phyloP scores from a whole-genome alignment of 208 protist genomes.

The Trypanosoma boissoni region DNA sequence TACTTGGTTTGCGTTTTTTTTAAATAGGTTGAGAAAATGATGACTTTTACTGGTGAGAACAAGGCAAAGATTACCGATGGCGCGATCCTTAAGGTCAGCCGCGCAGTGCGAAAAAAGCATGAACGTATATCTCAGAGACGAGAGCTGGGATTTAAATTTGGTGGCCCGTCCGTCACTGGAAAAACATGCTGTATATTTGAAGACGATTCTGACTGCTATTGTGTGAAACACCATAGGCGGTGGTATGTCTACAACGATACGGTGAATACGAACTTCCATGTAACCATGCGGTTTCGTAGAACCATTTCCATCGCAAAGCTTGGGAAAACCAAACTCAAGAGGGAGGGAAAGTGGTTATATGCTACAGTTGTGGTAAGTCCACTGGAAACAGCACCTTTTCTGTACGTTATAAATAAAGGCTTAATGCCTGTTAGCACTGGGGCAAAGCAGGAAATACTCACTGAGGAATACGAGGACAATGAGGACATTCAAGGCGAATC shows the following conservation, averaged over 20 bases:
- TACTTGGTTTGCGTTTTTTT: no score
- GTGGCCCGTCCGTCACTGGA: background rate
- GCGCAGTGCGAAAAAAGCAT: background rate
- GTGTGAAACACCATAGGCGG: conserved; percentile 31
- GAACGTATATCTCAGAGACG: background rate
- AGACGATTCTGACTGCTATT: conserved; percentile 2
- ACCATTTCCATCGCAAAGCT: conserved; percentile 35
- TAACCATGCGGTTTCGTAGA: conserved; percentile 60
- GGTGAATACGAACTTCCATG: conserved; percentile 50
- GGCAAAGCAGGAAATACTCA: no score
- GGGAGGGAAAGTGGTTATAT: conserved; percentile 32
- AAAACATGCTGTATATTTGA: background rate
- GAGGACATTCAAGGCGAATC: no score
- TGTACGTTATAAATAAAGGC: no score
- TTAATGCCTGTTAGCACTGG: no score
- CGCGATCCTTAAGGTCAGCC: background rate
- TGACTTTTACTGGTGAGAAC: no score
- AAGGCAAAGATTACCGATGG: background rate
- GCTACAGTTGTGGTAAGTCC: conserved; percentile 65
- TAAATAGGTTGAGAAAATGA: no score
- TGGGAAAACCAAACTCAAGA: conserved; percentile 49
- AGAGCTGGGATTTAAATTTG: conserved; percentile 3
- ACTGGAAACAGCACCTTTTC: conserved; percentile 58
- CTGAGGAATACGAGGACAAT: no score
- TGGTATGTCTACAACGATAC: conserved; percentile 87